Evolutionary conservation across 1,139 yeast genomes (phyloP).

Genomic region (Diutina pseudorugosa): DNA sequence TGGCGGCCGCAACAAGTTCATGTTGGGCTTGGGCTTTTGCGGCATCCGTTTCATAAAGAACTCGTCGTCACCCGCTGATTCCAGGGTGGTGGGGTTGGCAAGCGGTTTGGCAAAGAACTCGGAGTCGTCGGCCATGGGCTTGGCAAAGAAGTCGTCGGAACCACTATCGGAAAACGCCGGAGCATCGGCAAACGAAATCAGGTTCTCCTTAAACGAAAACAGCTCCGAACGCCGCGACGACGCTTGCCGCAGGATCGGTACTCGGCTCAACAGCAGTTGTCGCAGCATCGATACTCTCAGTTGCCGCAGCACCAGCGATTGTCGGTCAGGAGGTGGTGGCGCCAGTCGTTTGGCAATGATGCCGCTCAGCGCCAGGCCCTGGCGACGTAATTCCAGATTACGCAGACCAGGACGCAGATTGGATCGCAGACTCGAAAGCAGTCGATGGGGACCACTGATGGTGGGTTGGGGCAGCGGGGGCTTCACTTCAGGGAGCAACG

Average conservation of each 20-base stretch:
- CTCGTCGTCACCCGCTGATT: conserved; percentile 11
- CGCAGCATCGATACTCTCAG: not conserved
- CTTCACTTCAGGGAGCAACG: not conserved
- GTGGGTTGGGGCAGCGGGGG: not conserved
- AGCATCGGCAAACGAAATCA: conserved; percentile 60
- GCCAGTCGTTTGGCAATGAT: conserved; percentile 10
- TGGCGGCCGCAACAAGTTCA: conserved; percentile 54
- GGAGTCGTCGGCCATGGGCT: conserved; percentile 18
- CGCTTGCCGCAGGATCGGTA: not conserved
- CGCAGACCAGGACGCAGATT: not conserved
- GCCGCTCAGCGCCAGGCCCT: not conserved
- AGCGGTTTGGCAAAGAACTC: conserved; percentile 20
- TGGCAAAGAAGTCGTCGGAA: conserved; percentile 44
- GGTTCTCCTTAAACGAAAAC: conserved; percentile 43
- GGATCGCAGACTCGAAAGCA: not conserved
- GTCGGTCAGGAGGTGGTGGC: conserved; percentile 9
- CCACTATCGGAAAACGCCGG: conserved; percentile 34
- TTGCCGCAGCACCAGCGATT: not conserved
- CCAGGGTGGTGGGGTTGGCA: conserved; percentile 4
- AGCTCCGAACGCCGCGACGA: not conserved
- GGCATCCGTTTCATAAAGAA: conserved; percentile 15
- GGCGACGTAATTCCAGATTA: not conserved
- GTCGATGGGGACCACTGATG: not conserved
- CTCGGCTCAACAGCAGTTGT: not conserved
- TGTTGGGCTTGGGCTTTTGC: not conserved